Evolutionary conservation across 768 basidiomycete species (phyloP), one percentile per base, ranked within the genome.

Genomic region (Xanthoconium purpureum): DNA sequence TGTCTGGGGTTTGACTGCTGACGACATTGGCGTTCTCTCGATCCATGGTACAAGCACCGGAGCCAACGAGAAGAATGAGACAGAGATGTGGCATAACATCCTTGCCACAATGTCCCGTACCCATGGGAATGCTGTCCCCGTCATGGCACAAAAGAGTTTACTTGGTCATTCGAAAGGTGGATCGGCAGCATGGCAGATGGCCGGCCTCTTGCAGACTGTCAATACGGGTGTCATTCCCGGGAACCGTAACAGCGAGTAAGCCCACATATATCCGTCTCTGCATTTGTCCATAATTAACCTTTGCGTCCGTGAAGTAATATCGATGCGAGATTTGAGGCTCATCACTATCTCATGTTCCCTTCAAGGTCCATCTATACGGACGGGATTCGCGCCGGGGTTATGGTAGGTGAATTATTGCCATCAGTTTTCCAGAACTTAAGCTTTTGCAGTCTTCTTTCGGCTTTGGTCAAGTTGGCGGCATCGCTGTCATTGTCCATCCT

Each of bases 161-260:
- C 88, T 96, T 32, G 97, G 97, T 58, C 96, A 99, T 70, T 88
- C 96, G 12, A 99, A 99, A 80, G 97, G 97, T 72, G 97, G 96
- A 58, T 92, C 97, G n/a, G 96, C 96, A 52, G 91, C 94, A 2
- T 98, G 94, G 96, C 92, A 94, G 75, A 84, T 97, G 81, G 88
- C 86, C 65, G 97, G 97, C 63, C 79, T 98, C 53, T 74, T 94
- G 52, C 94, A 99, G 71, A 85, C 86, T 12, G 80, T 99, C 58
- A 80, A 78, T 60, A 84, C 85, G 44, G 97, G 95, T 50, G 81
- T 96, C 60, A 80, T 99, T 60, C 95, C 97, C 8, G 95, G 94
- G 40, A 98, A 98, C 72, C 85, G 93, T 62, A 98, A 96, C 71
- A 91, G 89, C 78, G 94, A 98, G 88, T 94, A 77, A 77, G 92